phyloP scores from a whole-genome alignment of 257 asterid genomes.

The Nicotiana tabacum region DNA sequence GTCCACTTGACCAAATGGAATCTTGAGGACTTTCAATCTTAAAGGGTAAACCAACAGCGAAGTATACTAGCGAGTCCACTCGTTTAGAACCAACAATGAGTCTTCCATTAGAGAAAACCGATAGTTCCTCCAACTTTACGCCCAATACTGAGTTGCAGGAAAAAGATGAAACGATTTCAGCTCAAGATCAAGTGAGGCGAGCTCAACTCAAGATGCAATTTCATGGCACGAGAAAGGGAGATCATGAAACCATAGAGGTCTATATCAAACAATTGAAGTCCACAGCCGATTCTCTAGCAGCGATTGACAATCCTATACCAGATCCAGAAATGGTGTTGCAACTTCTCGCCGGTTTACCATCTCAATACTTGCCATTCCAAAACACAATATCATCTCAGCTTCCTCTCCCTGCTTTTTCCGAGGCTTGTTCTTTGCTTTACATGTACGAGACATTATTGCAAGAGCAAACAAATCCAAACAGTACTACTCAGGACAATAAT shows the following conservation, averaged over 20 bases:
- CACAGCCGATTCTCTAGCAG: neutral
- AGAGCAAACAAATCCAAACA: neutral
- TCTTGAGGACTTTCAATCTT: too few species aligned
- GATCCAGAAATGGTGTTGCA: neutral
- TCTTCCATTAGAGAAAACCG: too few species aligned
- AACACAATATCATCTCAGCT: neutral
- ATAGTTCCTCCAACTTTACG: too few species aligned
- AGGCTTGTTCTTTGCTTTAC: neutral
- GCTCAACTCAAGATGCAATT: neutral
- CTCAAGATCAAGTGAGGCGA: neutral
- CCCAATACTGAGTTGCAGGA: too few species aligned
- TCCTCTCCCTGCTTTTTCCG: neutral
- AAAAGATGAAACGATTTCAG: neutral
- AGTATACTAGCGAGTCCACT: too few species aligned
- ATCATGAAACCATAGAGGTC: accelerated
- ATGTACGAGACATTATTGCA: neutral
- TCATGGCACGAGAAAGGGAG: neutral
- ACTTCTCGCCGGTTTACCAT: neutral
- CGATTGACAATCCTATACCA: neutral
- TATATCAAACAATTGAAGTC: neutral
- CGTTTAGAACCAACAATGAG: too few species aligned
- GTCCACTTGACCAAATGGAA: too few species aligned
- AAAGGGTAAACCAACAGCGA: too few species aligned
- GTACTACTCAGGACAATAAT: neutral
- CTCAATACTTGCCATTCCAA: neutral